Conservation (phyloP, 1,284 basidiomycete genomes). For the Microbotryum saponariae region DNA sequence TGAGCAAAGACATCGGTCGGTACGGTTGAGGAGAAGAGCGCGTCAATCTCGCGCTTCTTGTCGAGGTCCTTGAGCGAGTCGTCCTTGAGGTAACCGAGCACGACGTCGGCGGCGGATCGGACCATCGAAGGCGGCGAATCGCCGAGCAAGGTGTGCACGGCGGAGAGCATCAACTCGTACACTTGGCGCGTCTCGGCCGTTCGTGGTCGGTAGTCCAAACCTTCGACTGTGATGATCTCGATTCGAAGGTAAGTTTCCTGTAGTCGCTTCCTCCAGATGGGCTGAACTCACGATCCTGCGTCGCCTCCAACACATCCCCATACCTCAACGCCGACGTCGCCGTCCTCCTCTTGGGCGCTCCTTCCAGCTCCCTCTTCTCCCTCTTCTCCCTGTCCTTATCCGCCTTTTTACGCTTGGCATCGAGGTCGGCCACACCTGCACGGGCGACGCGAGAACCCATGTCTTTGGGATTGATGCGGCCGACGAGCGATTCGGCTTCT, state of each 20-base stretch:
- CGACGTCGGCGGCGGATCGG: conserved; percentile 83
- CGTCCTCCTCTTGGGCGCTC: not conserved
- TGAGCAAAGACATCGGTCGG: conserved; percentile 74
- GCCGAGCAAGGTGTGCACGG: conserved; percentile 71
- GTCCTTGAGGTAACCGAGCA: conserved; percentile 83
- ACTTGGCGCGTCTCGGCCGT: conserved; percentile 91
- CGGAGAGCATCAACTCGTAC: conserved; percentile 83
- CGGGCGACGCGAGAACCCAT: conserved; percentile 89
- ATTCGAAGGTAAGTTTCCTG: not conserved
- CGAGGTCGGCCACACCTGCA: conserved; percentile 69
- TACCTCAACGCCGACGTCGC: conserved; percentile 46
- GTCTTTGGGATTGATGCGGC: conserved; percentile 78
- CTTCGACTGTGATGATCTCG: conserved; percentile 57
- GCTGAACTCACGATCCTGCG: conserved; percentile 52
- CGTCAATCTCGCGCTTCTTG: conserved; percentile 91
- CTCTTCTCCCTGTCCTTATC: conserved; percentile 22
- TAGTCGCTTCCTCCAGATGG: not conserved
- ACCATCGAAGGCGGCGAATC: conserved; percentile 95
- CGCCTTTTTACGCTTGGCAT: conserved; percentile 68
- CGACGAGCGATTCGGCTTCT: conserved; percentile 83
- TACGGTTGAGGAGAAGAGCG: conserved; percentile 59
- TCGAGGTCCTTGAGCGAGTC: conserved; percentile 91
- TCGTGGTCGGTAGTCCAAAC: conserved; percentile 80
- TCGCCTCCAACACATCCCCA: conserved; percentile 83
- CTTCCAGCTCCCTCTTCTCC: conserved; percentile 11